Conservation (phyloP, 805 yeast species). For the Pichia nanzhaoensis region DNA sequence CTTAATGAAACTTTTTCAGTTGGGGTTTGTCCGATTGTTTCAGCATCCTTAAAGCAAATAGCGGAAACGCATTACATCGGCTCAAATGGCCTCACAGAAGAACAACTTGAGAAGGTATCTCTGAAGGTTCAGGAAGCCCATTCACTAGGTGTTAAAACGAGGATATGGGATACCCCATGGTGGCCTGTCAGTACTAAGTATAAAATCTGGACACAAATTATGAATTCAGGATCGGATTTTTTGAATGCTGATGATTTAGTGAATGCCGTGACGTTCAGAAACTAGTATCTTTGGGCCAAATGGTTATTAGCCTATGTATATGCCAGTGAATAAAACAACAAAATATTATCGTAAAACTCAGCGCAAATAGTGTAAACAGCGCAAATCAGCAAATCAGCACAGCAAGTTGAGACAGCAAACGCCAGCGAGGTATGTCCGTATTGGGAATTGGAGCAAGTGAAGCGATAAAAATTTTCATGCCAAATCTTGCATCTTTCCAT, state of each 20-base stretch:
- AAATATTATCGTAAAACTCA: too few species aligned
- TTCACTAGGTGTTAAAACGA: conserved; percentile 41
- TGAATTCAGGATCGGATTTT: conserved; percentile 45
- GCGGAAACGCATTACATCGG: conserved; percentile 19
- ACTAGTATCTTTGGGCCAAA: too few species aligned
- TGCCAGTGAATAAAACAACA: too few species aligned
- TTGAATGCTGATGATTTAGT: conserved; percentile 56
- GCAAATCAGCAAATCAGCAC: too few species aligned
- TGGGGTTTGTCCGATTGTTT: conserved; percentile 31
- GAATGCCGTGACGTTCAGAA: conserved; percentile 9
- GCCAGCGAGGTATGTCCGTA: too few species aligned
- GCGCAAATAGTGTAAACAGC: too few species aligned
- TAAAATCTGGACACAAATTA: conserved; percentile 43
- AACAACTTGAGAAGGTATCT: conserved; percentile 28
- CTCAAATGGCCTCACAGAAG: conserved; percentile 27
- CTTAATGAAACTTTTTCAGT: conserved; percentile 12
- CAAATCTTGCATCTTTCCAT: too few species aligned
- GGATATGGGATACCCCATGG: conserved; percentile 67
- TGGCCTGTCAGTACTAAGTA: conserved; percentile 51
- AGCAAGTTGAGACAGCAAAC: too few species aligned
- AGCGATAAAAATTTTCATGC: too few species aligned
- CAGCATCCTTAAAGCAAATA: conserved; percentile 24
- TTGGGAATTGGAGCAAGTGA: too few species aligned
- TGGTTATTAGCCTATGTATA: too few species aligned
- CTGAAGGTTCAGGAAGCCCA: conserved; percentile 40